Percentiles rank a stretch among this genome's conserved stretches.
These are phyloP conservation scores for Pinus albicaulis DNA, from an alignment of 75 land plant species.

Conservation along the genomic window DNA sequence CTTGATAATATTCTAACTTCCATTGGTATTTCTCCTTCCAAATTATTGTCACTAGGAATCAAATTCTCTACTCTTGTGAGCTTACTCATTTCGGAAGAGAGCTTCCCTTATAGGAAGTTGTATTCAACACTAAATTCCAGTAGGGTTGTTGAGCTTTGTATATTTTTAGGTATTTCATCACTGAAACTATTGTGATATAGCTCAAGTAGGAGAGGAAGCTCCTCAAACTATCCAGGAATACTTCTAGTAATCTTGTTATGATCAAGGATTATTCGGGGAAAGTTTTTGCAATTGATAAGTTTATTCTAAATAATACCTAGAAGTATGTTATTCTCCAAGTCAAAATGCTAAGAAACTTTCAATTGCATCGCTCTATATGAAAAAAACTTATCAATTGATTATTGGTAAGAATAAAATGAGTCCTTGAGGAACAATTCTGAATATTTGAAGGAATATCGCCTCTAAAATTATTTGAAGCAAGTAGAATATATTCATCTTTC, in stretches of 20 bases:
- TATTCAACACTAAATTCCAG: too few relatives aligned
- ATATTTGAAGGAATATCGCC: constrained; percentile 22
- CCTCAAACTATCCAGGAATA: constrained; percentile 20
- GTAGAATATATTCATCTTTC: too few relatives aligned
- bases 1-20: constrained; percentile 3
- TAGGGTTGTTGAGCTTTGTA: too few relatives aligned
- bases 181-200: constrained; percentile 24
- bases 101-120: constrained; percentile 11
- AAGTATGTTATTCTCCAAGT: too few relatives aligned
- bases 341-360: constrained; percentile 9
- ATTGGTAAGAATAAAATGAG: too few relatives aligned
- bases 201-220: constrained; percentile 17
- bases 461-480: too few relatives aligned
- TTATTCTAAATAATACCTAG: too few relatives aligned
- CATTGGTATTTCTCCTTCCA: too few relatives aligned
- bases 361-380: too few relatives aligned
- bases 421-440: constrained; percentile 19
- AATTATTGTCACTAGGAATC: background rate
- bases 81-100: constrained; percentile 22
- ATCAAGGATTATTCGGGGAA: constrained; percentile 9
- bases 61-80: background rate
- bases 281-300: too few relatives aligned
- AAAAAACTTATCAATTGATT: too few relatives aligned
- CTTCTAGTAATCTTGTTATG: constrained; percentile 18
- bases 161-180: too few relatives aligned